Evolutionary conservation across 176 grass and related monocot species (phyloP), one percentile per base, ranked within the genome.

Genomic region (Avena atlantica): DNA sequence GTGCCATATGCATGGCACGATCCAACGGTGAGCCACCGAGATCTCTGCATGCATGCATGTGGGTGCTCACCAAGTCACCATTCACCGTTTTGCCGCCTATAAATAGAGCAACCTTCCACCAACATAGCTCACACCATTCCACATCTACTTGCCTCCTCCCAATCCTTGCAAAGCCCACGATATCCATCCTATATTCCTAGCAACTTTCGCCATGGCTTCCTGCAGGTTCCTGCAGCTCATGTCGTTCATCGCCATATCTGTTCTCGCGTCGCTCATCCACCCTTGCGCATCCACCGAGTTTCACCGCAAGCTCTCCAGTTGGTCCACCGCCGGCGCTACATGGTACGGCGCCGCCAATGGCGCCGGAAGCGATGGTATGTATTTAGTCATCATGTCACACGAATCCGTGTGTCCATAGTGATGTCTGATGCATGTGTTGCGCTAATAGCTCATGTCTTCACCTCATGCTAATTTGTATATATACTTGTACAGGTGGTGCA

Each of bases 361-460:
- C 10, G 95, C 91, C 4, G 95, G 95, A 78, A 97, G 88, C 31
- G 92, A 97, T 52, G 92, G 95, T 97, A 94, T n/a, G 24, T 15
- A 75, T n/a, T 12, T 31, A 5, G 24, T 29, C 20, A 65, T 21
- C 10, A 78, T 49, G 36, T 37, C 36, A 37, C 36, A 37, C 36
- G 4, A 37, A 37, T 76, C 12, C 6, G 10, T 29, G 23, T 2
- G 4, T 20, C 2, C 17, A 25, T 63, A 47, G 13, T 80, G 81
- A 12, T 44, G 21, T 17, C n/a, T 12, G 37, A 5, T 0, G 6
- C 29, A 49, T 24, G 5, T 50, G 44, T 15, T 50, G 0, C 4
- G 0, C 5, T 23, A 13, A 6, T 14, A 2, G 1, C 0, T 50
- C 31, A 27, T 44, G 47, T 29, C 37, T 62, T 72, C 48, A 7